Base-by-base conservation (phyloP, 495 filamentous ascomycete species). In the Penicillium chermesinum region DNA sequence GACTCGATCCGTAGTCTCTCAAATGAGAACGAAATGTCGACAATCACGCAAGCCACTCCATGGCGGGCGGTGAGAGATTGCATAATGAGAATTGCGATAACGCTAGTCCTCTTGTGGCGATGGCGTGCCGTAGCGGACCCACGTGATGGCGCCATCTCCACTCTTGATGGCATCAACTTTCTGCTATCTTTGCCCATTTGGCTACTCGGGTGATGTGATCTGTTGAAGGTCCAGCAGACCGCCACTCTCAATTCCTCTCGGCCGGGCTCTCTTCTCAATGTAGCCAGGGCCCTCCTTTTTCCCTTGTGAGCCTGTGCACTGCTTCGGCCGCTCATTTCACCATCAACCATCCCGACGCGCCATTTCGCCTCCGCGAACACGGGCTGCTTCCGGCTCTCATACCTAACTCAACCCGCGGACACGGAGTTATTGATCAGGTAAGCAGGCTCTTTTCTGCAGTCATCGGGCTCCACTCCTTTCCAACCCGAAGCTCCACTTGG, bases 71-170 rank as follows among this genome's bases (percentile, higher is more conserved):
- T 55, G 52, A 44, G 36, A 6, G 8, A 47, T 55, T 47, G 46
- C 41, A 43, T 41, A 33, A 49, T 46, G 40, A 22, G 36, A 46
- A 46, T 46, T 19, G 12, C 13, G 44, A 46, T 46, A 7, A 27
- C 27, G 25, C 34, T 42, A 37, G 8, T 14, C 45, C 41, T 16
- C 14, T 16, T 38, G 16, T 7, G 44, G 44, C 15, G 14, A 15
- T 17, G 30, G 4, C 13, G 10, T 10, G 4, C 6, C 7, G 27
- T 38, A 17, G 17, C 18, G 17, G 50, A 41, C 34, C 54, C 54
- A 57, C 54, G 55, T 50, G 52, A 58, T 58, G 48, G 55, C 55
- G 49, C 52, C 44, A 58, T 58, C 52, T 58, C 55, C 49, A 41
- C 55, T 30, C 34, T 37, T n/a, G n/a, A 50, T 50, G 50, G 53